phyloP scores from a whole-genome alignment of 2,329 filamentous ascomycete species.

The Capronia coronata region DNA sequence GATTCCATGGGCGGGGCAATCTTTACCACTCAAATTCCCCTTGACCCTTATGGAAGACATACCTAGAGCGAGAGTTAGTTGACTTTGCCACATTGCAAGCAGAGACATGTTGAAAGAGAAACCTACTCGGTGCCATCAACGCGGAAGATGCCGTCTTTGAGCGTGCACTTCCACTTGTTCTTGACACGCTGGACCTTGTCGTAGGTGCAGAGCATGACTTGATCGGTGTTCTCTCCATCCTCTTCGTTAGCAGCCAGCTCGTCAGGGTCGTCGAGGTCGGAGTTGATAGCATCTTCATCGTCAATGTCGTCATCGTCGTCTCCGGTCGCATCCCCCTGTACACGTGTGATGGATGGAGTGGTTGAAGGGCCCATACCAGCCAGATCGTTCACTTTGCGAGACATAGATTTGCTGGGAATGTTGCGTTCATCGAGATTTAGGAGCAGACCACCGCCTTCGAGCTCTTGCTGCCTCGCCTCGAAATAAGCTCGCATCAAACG shows the following conservation, averaged over 20 bases:
- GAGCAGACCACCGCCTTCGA: constrained; percentile 44
- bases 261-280: constrained; percentile 90
- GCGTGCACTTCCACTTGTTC: constrained; percentile 99
- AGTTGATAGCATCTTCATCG: constrained; percentile 97
- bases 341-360: constrained; percentile 24
- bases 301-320: constrained; percentile 50
- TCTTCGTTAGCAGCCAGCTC: constrained; percentile 84
- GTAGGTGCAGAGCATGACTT: constrained; percentile 98
- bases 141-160: constrained; percentile 92
- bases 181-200: constrained; percentile 99
- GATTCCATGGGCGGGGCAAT: too few species aligned
- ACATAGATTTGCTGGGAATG: constrained; percentile 34
- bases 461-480: constrained; percentile 36
- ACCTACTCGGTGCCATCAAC: constrained; percentile 82
- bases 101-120: background rate
- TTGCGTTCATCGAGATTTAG: constrained; percentile 38
- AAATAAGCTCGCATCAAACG: constrained; percentile 40
- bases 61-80: constrained; percentile 45
- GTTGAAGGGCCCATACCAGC: constrained; percentile 15
- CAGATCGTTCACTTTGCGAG: constrained; percentile 31
- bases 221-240: constrained; percentile 72
- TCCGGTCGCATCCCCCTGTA: constrained; percentile 53
- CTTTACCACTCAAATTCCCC: constrained; percentile 95
- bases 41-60: constrained; percentile 94
- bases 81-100: background rate